Evolutionary conservation across 768 basidiomycete genomes (phyloP), one percentile per base, ranked within the genome.

Genomic region (Tephrocybe sp.): DNA sequence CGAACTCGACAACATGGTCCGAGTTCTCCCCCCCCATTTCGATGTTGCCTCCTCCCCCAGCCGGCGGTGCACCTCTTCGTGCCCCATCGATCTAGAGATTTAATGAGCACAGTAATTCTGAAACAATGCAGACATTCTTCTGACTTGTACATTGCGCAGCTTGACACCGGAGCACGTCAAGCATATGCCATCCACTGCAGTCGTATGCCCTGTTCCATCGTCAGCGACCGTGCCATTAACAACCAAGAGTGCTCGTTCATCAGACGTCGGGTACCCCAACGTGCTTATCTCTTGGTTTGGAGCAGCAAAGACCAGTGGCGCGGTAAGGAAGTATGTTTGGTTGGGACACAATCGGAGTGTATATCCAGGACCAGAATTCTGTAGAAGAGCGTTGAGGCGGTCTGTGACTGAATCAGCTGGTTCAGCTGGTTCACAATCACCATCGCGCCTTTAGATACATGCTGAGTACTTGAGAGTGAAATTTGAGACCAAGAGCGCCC

Each of bases 251-350:
- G 92, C 92, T 53, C 92, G 76, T 9, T 75, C 72, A 47, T 77
- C 71, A 18, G 76, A 88, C 0, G 76, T 81, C 0, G 92, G 92
- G 54, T 91, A 88, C 14, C 88, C 89, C 5, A 74, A 59, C 0
- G 92, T 94, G 57, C 83, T 88, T 41, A 94, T 92, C 68, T 93
- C 92, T 67, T 94, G 86, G 58, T 84, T 73, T 0, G 79, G 73
- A 10, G 82, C 78, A 0, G 83, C 73, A 58, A 90, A 91, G 26
- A 77, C 67, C 44, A 94, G 74, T 0, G 88, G 84, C 2, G 81
- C 77, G 47, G 80, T 75, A 54, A 93, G 79, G 54, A 77, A 52
- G 62, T 94, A 93, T 42, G 77, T 68, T 47, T 76, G 65, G 25
- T 71, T 68, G 1, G 83, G 83, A 67, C 92, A 94, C 3, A 94